Evolutionary conservation across 2,329 filamentous ascomycete species (phyloP).

Genomic region (Microascus cirrosus): DNA sequence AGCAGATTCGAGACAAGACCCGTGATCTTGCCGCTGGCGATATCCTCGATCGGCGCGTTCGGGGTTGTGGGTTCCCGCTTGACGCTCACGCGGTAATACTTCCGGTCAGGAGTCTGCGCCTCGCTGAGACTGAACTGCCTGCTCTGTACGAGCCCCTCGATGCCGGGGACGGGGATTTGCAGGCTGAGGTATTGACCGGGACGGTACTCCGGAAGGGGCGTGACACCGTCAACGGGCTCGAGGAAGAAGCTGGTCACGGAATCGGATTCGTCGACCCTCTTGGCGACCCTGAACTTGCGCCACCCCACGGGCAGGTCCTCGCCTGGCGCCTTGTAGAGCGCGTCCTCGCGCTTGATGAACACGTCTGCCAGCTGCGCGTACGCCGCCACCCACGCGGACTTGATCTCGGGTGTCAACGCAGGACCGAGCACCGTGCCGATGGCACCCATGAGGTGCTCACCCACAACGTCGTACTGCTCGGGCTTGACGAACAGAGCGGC

Average conservation of each 20-base stretch:
- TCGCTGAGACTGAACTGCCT: constrained; percentile 69
- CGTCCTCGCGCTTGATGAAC: constrained; percentile 53
- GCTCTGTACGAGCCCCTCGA: constrained; percentile 51
- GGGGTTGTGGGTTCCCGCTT: constrained; percentile 47
- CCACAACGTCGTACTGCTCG: constrained; percentile 62
- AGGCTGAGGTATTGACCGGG: constrained; percentile 68
- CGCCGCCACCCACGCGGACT: constrained; percentile 60
- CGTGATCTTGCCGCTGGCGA: constrained; percentile 20
- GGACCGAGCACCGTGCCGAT: constrained; percentile 57
- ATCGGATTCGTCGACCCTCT: constrained; percentile 49
- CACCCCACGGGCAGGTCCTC: constrained; percentile 30
- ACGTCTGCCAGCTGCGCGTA: constrained; percentile 62
- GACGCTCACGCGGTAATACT: constrained; percentile 59
- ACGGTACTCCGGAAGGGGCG: constrained; percentile 44
- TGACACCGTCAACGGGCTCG: constrained; percentile 44
- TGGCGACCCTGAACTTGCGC: constrained; percentile 42
- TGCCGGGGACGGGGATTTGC: constrained; percentile 46
- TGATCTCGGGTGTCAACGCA: constrained; percentile 54
- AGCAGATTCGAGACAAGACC: constrained; percentile 43
- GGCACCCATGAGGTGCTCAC: constrained; percentile 54
- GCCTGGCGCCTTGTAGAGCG: constrained; percentile 43
- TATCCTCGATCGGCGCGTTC: constrained; percentile 17
- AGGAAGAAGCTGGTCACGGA: constrained; percentile 61
- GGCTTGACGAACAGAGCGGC: constrained; percentile 57
- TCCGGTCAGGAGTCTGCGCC: constrained; percentile 24